These are phyloP conservation scores for Cyclostephanos tholiformis DNA, from an alignment of 108 stramenopile species.

Conservation along the genomic window DNA sequence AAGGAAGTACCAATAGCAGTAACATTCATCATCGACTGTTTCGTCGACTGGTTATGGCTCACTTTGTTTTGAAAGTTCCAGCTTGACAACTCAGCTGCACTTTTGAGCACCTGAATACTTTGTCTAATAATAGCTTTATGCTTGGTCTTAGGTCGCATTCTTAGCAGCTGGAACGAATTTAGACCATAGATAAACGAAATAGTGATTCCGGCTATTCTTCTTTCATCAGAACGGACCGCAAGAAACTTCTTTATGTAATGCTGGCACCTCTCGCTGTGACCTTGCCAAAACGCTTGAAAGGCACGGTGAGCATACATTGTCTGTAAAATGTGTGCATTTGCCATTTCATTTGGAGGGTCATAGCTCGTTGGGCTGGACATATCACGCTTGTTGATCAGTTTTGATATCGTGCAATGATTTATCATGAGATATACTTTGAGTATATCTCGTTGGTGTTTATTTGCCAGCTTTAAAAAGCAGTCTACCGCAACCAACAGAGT, in stretches of 20 bases:
- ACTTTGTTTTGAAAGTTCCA: slow-evolving; percentile 14
- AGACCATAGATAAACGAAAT: slow-evolving; percentile 3
- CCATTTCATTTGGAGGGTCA: too few species aligned
- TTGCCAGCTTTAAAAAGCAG: too few species aligned
- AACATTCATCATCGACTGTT: too few species aligned
- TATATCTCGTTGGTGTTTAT: too few species aligned
- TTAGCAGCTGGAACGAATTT: neutral
- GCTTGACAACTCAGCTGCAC: neutral
- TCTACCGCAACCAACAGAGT: slow-evolving; percentile 10
- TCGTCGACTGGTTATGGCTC: neutral
- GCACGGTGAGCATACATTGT: slow-evolving; percentile 1
- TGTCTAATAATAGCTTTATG: too few species aligned
- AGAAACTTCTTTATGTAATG: slow-evolving; percentile 6
- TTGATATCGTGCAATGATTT: too few species aligned
- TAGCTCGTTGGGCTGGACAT: too few species aligned
- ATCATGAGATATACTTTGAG: too few species aligned
- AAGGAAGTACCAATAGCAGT: too few species aligned
- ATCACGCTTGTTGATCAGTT: too few species aligned
- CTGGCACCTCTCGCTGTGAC: slow-evolving; percentile 19
- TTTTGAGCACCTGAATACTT: neutral
- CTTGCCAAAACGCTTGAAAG: slow-evolving; percentile 23
- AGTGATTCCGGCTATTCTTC: neutral
- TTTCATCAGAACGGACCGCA: too few species aligned
- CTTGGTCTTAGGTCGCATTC: neutral
- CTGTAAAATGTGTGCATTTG: too few species aligned